Evolutionary conservation across 495 filamentous ascomycete species (phyloP).

Genomic region (Annulohypoxylon bovei): DNA sequence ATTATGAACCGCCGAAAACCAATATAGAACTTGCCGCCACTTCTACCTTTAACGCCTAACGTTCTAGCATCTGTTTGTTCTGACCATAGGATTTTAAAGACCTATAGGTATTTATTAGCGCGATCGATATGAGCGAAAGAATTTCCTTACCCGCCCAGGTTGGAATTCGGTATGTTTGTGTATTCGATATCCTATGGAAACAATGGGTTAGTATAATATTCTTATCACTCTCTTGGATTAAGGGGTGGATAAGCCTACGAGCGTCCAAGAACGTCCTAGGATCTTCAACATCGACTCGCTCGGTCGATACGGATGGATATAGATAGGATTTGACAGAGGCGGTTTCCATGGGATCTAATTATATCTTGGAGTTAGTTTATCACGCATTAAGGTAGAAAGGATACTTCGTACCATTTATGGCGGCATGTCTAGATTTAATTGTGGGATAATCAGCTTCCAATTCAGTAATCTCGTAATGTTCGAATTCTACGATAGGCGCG

Average conservation of each 20-base stretch:
- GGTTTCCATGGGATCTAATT: not conserved
- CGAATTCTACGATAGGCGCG: not conserved
- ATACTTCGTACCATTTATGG: not conserved
- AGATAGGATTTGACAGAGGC: not conserved
- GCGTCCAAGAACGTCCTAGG: not conserved
- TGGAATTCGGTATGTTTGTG: not conserved
- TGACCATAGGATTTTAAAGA: not conserved
- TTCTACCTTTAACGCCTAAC: not conserved
- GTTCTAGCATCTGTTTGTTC: not conserved
- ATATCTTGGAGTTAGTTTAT: not conserved
- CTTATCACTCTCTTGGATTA: not conserved
- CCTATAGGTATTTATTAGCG: not conserved
- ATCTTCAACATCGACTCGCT: not conserved
- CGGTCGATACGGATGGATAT: not conserved
- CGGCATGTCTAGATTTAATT: not conserved
- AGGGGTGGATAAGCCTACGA: not conserved
- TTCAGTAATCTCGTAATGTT: not conserved
- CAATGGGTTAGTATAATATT: not conserved
- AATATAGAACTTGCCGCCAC: not conserved
- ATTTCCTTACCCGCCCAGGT: not conserved
- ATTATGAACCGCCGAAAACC: not conserved
- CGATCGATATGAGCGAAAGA: not conserved
- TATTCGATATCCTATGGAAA: not conserved
- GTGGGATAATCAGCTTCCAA: not conserved
- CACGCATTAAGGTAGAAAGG: not conserved